phyloP scores from a whole-genome alignment of 768 basidiomycete genomes.

The Calocybe cyanea region DNA sequence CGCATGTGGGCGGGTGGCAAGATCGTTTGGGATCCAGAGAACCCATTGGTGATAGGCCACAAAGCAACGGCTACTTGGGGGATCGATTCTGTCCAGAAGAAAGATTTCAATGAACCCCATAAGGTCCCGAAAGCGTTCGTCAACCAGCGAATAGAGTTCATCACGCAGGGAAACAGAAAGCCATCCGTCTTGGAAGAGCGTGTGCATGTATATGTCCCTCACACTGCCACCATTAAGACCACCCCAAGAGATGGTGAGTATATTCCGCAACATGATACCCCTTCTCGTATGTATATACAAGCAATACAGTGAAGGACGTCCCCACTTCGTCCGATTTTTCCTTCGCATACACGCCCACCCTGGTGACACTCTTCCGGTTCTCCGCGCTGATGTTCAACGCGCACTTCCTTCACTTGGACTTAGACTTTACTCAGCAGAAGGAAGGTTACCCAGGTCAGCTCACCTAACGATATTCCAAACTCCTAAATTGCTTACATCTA shows the following conservation, averaged over 20 bases:
- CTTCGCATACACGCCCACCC: constrained; percentile 62
- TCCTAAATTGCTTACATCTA: background rate
- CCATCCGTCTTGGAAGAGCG: constrained; percentile 61
- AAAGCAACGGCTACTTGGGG: constrained; percentile 44
- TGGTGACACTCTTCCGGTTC: constrained; percentile 78
- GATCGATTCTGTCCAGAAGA: constrained; percentile 53
- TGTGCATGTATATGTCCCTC: constrained; percentile 60
- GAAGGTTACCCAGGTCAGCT: constrained; percentile 71
- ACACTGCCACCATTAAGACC: constrained; percentile 25
- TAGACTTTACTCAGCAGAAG: constrained; percentile 57
- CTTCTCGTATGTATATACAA: constrained; percentile 1
- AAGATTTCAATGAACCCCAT: constrained; percentile 50
- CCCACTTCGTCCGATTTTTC: constrained; percentile 52
- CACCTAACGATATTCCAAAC: background rate
- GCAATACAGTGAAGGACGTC: constrained; percentile 42
- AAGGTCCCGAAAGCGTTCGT: constrained; percentile 73
- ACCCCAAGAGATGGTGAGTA: constrained; percentile 41
- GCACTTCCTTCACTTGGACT: constrained; percentile 81
- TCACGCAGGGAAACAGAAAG: constrained; percentile 35
- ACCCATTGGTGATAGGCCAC: constrained; percentile 51
- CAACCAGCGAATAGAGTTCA: constrained; percentile 56
- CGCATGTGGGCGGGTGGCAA: constrained; percentile 83
- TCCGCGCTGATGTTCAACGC: constrained; percentile 86
- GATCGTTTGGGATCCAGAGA: constrained; percentile 53
- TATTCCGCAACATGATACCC: background rate